Evolutionary conservation across 1,139 yeast species (phyloP).

Genomic region (Candida mesenterica): DNA sequence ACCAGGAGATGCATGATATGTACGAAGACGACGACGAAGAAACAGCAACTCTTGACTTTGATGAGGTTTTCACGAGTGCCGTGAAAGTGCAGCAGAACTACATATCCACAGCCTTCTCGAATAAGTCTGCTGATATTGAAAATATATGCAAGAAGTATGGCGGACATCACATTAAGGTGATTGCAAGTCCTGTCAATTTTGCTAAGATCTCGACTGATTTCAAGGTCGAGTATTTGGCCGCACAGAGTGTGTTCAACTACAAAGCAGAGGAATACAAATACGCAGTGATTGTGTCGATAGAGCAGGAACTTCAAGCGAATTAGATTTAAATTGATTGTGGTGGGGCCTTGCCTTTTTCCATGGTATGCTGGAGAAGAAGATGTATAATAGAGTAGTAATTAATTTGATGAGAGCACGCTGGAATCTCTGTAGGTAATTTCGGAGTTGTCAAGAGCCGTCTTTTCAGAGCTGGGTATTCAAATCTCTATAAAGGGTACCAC

Average conservation of each 20-base stretch:
- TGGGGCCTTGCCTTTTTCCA: no score
- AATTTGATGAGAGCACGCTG: no score
- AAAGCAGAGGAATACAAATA: slow-evolving; percentile 20
- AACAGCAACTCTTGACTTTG: not conserved
- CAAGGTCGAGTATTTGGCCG: slow-evolving; percentile 27
- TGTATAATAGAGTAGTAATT: no score
- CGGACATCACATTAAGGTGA: slow-evolving; percentile 13
- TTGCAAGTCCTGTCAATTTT: slow-evolving; percentile 1
- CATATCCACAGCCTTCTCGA: slow-evolving; percentile 19
- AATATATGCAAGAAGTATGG: not conserved
- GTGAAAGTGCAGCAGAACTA: slow-evolving; percentile 8
- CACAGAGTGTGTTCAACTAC: slow-evolving; percentile 20
- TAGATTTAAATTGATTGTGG: no score
- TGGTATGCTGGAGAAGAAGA: no score
- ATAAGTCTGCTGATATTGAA: slow-evolving; percentile 10
- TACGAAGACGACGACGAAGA: slow-evolving; percentile 32
- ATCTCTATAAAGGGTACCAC: no score
- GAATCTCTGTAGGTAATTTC: no score
- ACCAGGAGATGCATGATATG: slow-evolving; percentile 32
- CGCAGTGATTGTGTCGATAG: slow-evolving; percentile 14
- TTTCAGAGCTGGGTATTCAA: no score
- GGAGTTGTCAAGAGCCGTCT: no score
- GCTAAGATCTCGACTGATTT: not conserved
- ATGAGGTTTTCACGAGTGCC: slow-evolving; percentile 1
- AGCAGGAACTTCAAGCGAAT: no score